Evolutionary conservation across 129 eudicot genomes (phyloP).

Genomic region (Pittosporum tobira): DNA sequence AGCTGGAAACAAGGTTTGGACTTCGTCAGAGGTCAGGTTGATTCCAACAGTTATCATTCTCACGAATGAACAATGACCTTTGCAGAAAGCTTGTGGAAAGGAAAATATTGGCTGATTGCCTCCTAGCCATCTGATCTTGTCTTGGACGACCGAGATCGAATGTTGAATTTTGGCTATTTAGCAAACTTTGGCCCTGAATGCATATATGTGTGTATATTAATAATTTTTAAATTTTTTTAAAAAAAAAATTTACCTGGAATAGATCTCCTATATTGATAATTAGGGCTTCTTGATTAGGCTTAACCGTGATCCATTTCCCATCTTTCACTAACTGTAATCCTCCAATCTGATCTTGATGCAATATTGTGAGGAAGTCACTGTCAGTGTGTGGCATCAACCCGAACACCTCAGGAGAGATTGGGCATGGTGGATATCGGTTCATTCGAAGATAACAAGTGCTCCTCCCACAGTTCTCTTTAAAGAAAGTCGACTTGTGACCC

Average conservation of each 20-base stretch:
- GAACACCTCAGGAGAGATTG: slow-evolving; percentile 32
- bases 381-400: slow-evolving; percentile 90
- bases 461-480: slow-evolving; percentile 46
- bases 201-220: no score
- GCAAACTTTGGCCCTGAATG: no score
- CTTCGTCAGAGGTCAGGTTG: no score
- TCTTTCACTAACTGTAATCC: slow-evolving; percentile 74
- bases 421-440: slow-evolving; percentile 80
- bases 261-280: slow-evolving; percentile 75
- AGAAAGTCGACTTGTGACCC: slow-evolving; percentile 29
- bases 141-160: no score
- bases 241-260: slow-evolving; percentile 51
- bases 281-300: slow-evolving; percentile 62
- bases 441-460: slow-evolving; percentile 62
- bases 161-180: no score
- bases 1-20: no score
- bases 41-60: no score
- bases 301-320: slow-evolving; percentile 67
- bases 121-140: no score
- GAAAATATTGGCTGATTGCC: no score
- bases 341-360: slow-evolving; percentile 78
- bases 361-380: slow-evolving; percentile 72
- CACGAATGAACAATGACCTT: no score
- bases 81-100: no score
- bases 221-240: no score